Evolutionary conservation across 805 yeast genomes (phyloP), one percentile per base, ranked within the genome.

Genomic region (Suhomyces xylopsoci): DNA sequence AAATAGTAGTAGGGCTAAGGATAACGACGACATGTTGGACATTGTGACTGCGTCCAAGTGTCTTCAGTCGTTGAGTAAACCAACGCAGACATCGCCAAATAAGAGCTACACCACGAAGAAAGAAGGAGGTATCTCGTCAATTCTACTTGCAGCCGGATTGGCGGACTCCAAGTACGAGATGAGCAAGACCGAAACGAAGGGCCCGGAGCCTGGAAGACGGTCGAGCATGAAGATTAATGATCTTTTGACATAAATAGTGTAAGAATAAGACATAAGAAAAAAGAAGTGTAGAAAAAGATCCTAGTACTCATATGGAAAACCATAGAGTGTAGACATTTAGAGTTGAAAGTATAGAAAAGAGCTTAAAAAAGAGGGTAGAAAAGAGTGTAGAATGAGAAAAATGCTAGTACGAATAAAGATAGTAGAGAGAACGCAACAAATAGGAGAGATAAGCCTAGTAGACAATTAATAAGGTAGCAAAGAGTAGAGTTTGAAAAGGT

Each of bases 21-120:
- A 38, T 26, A 24, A 40, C 25, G 51, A 44, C 22, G 70, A 66
- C 7, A 58, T 67, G 59, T 53, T 62, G 40, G 77, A 68, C 44
- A 61, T 71, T 12, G 66, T 71, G 20, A 68, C 65, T 52, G 77
- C 76, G 8, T 70, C 74, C 30, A 64, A 66, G 53, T 71, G 76
- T 54, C 58, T 71, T 10, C 74, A 70, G 54, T 62, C 66, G 25
- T 47, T 70, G 49, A 57, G 66, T 40, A 53, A 53, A 38, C 32
- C 45, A 7, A n/a, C 45, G 9, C 48, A 52, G 40, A 50, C 51
- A 7, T 50, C 58, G 40, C 62, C 62, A 7, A 52, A 30, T 15
- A 49, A 34, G 32, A 26, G 34, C 44, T 10, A 52, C 12, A 28
- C 49, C 22, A 34, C 19, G 5, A 38, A 38, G n/a, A 17, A 38